These are phyloP conservation scores for Calonectria crousiana DNA, from an alignment of 2,329 filamentous ascomycete genomes.

Conservation along the genomic window DNA sequence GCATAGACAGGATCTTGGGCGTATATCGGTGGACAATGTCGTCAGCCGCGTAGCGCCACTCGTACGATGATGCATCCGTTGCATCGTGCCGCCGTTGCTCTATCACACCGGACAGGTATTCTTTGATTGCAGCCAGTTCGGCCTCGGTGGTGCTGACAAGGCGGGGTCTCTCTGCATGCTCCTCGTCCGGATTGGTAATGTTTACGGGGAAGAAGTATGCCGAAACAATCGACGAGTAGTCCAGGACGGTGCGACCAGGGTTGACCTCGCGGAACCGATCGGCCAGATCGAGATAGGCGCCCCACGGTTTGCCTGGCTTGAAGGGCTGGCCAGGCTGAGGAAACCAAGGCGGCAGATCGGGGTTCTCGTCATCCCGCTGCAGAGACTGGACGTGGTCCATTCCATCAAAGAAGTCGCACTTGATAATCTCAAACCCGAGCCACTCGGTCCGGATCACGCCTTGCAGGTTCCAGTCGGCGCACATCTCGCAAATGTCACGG, in stretches of 20 bases:
- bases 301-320: neutral
- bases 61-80: conserved; percentile 35
- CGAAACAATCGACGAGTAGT: conserved; percentile 57
- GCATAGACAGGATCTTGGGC: conserved; percentile 58
- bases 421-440: conserved; percentile 72
- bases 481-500: conserved; percentile 6
- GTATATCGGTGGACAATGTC: conserved; percentile 71
- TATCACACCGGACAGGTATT: conserved; percentile 5
- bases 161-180: conserved; percentile 21
- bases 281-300: conserved; percentile 41
- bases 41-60: conserved; percentile 74
- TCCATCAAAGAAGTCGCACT: conserved; percentile 65
- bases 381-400: conserved; percentile 47
- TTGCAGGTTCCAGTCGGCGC: conserved; percentile 55
- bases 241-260: conserved; percentile 47
- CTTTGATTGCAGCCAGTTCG: conserved; percentile 6
- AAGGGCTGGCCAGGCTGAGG: neutral
- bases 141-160: conserved; percentile 31
- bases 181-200: conserved; percentile 49
- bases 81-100: neutral
- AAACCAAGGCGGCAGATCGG: neutral
- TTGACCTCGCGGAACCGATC: conserved; percentile 52
- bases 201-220: conserved; percentile 57
- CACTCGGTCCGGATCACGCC: conserved; percentile 71
- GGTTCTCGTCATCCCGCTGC: conserved; percentile 12